phyloP scores from a whole-genome alignment of 2,329 filamentous ascomycete species.

The Colletotrichum trifolii region DNA sequence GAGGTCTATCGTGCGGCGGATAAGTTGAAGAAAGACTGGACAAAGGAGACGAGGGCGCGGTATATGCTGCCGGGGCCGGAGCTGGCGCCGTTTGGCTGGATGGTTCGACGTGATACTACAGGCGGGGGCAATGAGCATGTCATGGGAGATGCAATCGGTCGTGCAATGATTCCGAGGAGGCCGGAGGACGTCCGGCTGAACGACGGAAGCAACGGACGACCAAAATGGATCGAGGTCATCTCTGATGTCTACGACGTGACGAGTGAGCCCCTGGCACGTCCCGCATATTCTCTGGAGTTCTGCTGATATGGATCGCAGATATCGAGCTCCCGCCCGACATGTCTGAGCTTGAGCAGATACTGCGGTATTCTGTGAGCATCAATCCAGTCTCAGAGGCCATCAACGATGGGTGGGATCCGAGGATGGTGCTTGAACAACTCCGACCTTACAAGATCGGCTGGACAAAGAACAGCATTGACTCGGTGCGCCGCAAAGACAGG shows the following conservation, averaged over 20 bases:
- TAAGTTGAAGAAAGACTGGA: not conserved
- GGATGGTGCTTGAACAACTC: not conserved
- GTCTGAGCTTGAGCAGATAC: not conserved
- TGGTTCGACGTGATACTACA: not conserved
- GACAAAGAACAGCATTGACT: not conserved
- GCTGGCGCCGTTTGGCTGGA: not conserved
- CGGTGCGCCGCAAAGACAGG: not conserved
- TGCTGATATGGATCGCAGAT: not conserved
- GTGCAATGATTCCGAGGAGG: not conserved
- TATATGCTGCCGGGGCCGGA: not conserved
- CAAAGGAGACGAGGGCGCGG: not conserved
- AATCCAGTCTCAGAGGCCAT: not conserved
- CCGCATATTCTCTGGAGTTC: too few relatives aligned
- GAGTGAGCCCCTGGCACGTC: not conserved
- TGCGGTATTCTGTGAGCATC: not conserved
- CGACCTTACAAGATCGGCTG: not conserved
- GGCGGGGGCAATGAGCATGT: too few relatives aligned
- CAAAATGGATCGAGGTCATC: not conserved
- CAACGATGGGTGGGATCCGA: not conserved
- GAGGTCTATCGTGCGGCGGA: not conserved
- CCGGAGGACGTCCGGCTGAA: not conserved
- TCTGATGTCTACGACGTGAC: slow-evolving; percentile 1
- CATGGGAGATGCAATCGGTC: not conserved
- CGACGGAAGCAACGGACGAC: not conserved
- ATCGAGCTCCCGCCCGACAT: not conserved